Evolutionary conservation across 176 grass and related monocot genomes (phyloP).

Genomic region (Ampelocalamus luodianensis): DNA sequence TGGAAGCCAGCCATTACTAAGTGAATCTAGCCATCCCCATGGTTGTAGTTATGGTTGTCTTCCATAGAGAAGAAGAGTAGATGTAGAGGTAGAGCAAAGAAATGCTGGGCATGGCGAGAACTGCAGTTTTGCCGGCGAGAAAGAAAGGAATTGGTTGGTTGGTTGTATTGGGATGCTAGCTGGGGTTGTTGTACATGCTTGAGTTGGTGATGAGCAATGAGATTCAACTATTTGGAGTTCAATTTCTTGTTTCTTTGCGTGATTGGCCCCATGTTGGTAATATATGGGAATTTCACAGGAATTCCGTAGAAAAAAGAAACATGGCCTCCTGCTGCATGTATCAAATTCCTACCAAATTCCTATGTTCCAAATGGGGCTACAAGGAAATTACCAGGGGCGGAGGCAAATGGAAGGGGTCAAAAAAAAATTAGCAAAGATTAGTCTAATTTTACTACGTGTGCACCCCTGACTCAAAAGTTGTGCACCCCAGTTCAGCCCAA

Average conservation of each 20-base stretch:
- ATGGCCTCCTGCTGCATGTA: too few species aligned
- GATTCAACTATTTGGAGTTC: background rate
- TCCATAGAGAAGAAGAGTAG: constrained; percentile 25
- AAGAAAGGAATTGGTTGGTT: background rate
- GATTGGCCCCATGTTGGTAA: too few species aligned
- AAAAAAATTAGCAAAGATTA: too few species aligned
- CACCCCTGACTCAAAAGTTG: too few species aligned
- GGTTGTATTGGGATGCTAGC: background rate
- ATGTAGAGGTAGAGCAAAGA: background rate
- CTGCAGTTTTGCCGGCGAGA: background rate
- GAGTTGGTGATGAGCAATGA: constrained; percentile 31
- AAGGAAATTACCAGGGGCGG: too few species aligned
- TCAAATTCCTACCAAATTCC: too few species aligned
- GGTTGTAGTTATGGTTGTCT: constrained; percentile 27
- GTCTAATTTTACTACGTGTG: too few species aligned
- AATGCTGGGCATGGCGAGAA: constrained; percentile 8
- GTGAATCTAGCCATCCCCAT: background rate
- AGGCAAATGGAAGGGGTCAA: too few species aligned
- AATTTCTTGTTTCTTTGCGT: too few species aligned
- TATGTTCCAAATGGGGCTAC: too few species aligned
- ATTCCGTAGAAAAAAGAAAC: too few species aligned
- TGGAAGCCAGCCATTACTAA: background rate
- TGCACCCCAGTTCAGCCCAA: too few species aligned
- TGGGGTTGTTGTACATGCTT: constrained; percentile 14
- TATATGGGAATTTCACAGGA: background rate